phyloP scores from a whole-genome alignment of 208 protist species.

The Leishmania arabica region DNA sequence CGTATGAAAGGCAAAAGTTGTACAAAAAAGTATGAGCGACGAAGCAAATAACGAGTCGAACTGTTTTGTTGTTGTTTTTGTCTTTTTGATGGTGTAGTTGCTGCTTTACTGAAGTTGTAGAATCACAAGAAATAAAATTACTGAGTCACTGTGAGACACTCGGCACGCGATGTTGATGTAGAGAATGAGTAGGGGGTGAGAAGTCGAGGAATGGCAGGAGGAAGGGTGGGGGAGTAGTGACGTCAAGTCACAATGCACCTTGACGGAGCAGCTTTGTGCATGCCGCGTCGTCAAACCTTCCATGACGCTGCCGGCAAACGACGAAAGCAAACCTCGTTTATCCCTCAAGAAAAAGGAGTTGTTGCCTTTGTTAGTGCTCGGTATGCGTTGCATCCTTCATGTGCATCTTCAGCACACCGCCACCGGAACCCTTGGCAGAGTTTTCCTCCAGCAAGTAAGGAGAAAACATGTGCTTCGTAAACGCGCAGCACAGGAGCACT shows the following conservation, averaged over 20 bases:
- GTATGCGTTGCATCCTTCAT: not conserved
- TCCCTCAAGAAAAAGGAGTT: not conserved
- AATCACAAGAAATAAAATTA: not conserved
- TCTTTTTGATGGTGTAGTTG: slow-evolving; percentile 8
- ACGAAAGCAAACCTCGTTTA: not conserved
- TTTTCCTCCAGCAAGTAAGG: not conserved
- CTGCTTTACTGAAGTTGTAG: not conserved
- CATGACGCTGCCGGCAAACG: not conserved
- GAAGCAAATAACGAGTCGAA: not conserved
- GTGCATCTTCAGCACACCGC: not conserved
- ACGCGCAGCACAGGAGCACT: not conserved
- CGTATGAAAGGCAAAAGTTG: not conserved
- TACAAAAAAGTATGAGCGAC: not conserved
- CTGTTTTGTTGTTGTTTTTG: not conserved
- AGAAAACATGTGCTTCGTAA: not conserved
- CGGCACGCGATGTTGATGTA: not conserved
- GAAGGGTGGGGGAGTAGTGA: not conserved
- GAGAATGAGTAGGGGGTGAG: not conserved
- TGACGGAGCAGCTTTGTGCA: not conserved
- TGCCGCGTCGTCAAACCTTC: not conserved
- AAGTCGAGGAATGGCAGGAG: not conserved
- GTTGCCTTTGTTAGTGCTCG: not conserved
- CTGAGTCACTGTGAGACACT: not conserved
- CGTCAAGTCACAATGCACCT: not conserved
- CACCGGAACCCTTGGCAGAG: not conserved